Evolutionary conservation across 2,329 filamentous ascomycete species (phyloP), one percentile per base, ranked within the genome.

Genomic region (Raffaelea deltoideospora): DNA sequence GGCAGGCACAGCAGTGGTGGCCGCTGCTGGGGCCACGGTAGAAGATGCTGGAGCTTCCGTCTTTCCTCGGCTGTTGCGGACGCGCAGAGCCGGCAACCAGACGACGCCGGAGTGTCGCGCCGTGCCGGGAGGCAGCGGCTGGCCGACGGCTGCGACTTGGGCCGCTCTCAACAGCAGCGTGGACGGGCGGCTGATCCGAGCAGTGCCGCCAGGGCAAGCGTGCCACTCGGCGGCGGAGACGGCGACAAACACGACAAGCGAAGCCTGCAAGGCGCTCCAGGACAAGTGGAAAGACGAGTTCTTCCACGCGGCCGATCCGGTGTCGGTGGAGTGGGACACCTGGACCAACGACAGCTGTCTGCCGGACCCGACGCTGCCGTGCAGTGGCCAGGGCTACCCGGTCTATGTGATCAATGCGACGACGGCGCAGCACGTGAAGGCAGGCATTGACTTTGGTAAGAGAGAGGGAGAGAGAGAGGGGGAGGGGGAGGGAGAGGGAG

Each of bases 261-360:
- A 14, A 2, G 27, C 24, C 2, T 34, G 38, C 18, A 20, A 15
- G 17, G 34, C 30, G 14, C 21, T 33, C 5, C 20, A 37, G 17
- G 27, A 20, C 19, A 27, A 34, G n/a, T 41, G 39, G 39, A 32
- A 22, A 15, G 14, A 35, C 58, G 63, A 53, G 22, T 46, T 48
- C 20, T 60, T 55, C 41, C 56, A 63, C 47, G 43, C 51, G 7
- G 37, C 41, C 3, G 45, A 60, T 37, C 58, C 58, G 6, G 46
- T 61, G 27, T 56, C 56, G 33, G 49, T 49, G 41, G 47, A 54
- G 41, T 52, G 47, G 48, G 50, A 65, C 37, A 61, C 65, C 34
- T 68, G 54, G 48, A 57, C 58, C 40, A 67, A 71, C 45, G 64
- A 64, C 49, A 60, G 64, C 11, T 71, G 67, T 47, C 53, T 69